Conservation (phyloP, 1,284 basidiomycete genomes). For the Ceratobasidium sp. region DNA sequence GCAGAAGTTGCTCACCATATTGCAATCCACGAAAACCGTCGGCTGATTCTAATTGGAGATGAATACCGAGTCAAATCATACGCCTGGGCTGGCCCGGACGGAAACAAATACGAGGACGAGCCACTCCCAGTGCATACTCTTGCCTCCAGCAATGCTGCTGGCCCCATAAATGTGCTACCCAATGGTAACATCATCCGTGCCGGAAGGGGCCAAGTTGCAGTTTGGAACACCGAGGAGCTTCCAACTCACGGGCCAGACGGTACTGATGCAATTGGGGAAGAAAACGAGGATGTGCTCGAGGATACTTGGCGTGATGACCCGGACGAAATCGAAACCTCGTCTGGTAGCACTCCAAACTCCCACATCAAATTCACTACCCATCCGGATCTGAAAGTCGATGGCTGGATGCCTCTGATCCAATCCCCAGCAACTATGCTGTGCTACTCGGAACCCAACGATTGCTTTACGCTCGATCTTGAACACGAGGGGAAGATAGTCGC, state of each 20-base stretch:
- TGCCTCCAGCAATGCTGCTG: not conserved
- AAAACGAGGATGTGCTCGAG: not conserved
- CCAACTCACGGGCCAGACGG: slow-evolving; percentile 23
- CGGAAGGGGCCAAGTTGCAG: not conserved
- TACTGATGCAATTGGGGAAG: not conserved
- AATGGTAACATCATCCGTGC: slow-evolving; percentile 22
- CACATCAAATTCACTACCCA: slow-evolving; percentile 9
- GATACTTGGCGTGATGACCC: slow-evolving; percentile 23
- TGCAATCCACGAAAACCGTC: slow-evolving; percentile 19
- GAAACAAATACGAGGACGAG: not conserved
- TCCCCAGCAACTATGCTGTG: slow-evolving; percentile 15
- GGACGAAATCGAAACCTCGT: slow-evolving; percentile 24
- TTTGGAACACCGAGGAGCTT: slow-evolving; percentile 13
- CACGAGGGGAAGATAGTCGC: not conserved
- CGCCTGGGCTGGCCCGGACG: not conserved
- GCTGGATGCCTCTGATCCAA: not conserved
- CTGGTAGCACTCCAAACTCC: slow-evolving; percentile 16
- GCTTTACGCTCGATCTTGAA: slow-evolving; percentile 25
- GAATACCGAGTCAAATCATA: slow-evolving; percentile 28
- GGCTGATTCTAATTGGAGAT: slow-evolving; percentile 26
- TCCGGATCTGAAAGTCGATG: not conserved
- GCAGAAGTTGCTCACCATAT: slow-evolving; percentile 3
- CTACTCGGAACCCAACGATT: not conserved
- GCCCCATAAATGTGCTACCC: slow-evolving; percentile 5
- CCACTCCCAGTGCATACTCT: slow-evolving; percentile 21